A percentile compares a stretch with the other conserved stretches of the same genome.
phyloP scores from a whole-genome alignment of 306 rosid species.

The Prunus mume region DNA sequence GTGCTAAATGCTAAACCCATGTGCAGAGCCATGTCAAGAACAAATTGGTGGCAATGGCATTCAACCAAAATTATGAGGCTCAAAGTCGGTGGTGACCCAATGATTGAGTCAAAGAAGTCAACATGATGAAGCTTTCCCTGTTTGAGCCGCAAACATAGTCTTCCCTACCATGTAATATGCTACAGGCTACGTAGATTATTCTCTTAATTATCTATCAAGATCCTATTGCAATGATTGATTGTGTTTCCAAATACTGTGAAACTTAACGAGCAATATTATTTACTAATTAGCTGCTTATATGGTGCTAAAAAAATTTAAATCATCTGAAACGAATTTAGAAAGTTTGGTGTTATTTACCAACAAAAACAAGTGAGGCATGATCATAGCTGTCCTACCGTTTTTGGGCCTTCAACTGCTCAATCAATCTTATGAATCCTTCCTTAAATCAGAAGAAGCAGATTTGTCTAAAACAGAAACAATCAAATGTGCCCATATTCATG shows the following conservation, averaged over 20 bases:
- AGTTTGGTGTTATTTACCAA: neutral
- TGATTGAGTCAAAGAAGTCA: neutral
- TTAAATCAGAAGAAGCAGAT: too few species aligned
- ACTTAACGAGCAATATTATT: neutral
- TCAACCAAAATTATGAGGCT: neutral
- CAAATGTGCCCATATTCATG: too few species aligned
- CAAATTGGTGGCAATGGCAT: neutral
- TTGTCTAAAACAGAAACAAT: too few species aligned
- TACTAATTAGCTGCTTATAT: neutral
- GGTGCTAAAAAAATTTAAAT: neutral
- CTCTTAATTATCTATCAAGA: neutral
- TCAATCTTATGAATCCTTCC: too few species aligned
- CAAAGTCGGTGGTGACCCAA: constrained; percentile 1
- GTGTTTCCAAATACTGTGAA: neutral
- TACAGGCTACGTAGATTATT: neutral
- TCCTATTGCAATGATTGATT: neutral
- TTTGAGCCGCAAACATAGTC: neutral
- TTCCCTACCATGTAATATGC: neutral
- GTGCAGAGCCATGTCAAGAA: neutral
- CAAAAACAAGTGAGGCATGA: neutral
- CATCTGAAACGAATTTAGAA: neutral
- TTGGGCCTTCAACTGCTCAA: neutral
- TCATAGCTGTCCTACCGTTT: neutral
- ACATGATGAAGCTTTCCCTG: neutral
- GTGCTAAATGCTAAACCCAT: neutral